Percentiles rank a stretch among this genome's conserved stretches.
These are phyloP conservation scores for Fraxinus excelsior DNA, from an alignment of 257 asterid species.

Conservation along the genomic window DNA sequence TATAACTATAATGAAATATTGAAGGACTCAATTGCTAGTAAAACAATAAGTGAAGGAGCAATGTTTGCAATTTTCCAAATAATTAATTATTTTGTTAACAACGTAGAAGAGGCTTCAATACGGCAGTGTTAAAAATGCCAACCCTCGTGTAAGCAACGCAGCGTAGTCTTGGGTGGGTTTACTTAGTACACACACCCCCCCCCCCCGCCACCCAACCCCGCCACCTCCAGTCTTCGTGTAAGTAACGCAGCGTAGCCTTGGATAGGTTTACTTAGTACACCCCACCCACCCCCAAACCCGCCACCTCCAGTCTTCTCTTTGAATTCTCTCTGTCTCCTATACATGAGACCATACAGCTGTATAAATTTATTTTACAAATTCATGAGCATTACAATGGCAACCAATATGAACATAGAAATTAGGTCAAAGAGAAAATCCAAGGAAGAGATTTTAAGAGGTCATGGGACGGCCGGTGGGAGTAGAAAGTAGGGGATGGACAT, in stretches of 20 bases:
- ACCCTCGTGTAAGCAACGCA: constrained; percentile 27
- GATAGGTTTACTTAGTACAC: background rate
- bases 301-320: constrained; percentile 26
- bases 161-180: background rate
- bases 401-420: background rate
- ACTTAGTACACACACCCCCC: too few relatives aligned
- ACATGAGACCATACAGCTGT: constrained; percentile 42
- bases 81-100: background rate
- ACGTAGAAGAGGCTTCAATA: background rate
- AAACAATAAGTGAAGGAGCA: background rate
- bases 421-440: background rate
- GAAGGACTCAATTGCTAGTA: background rate
- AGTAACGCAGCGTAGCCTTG: constrained; percentile 15
- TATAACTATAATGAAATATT: too few relatives aligned
- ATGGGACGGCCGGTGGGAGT: background rate
- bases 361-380: background rate
- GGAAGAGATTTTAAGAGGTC: background rate
- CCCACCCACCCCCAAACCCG: constrained; percentile 14
- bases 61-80: background rate
- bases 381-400: background rate
- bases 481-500: background rate
- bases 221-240: constrained; percentile 25
- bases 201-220: constrained; percentile 12
- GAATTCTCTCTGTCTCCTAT: constrained; percentile 29
- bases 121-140: constrained; percentile 6